Percentiles rank a stretch among this genome's conserved stretches.
phyloP scores from a whole-genome alignment of 192 early-diverging fungal genomes.

The Linnemannia hyalina region DNA sequence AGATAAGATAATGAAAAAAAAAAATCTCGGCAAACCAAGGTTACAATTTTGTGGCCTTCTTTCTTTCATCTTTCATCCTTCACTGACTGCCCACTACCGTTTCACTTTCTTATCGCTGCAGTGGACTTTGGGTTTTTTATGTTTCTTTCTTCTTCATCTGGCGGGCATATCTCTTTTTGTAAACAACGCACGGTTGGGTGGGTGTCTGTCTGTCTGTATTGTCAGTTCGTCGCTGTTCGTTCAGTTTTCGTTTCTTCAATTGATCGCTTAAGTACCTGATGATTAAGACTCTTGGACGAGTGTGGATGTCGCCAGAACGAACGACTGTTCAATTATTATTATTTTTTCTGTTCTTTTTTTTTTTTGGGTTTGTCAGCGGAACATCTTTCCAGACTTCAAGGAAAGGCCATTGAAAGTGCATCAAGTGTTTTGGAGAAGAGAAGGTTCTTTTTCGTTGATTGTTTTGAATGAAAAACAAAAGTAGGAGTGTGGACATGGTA shows the following conservation, averaged over 20 bases:
- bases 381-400: too few species aligned
- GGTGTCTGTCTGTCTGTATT: background rate
- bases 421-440: background rate
- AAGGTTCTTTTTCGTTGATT: background rate
- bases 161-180: background rate
- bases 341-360: too few species aligned
- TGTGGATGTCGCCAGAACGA: too few species aligned
- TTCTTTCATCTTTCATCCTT: background rate
- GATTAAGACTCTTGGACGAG: too few species aligned
- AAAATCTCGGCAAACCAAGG: background rate
- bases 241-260: too few species aligned
- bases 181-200: background rate
- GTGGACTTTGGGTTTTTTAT: background rate
- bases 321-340: too few species aligned
- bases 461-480: background rate
- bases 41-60: background rate
- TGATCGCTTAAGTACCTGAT: too few species aligned
- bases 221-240: too few species aligned
- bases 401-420: too few species aligned
- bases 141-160: background rate
- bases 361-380: too few species aligned
- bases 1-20: conserved; percentile 3
- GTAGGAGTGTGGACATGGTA: background rate
- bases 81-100: background rate
- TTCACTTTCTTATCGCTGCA: background rate